These are phyloP conservation scores for Catharanthus roseus DNA, from an alignment of 257 asterid genomes.

Conservation along the genomic window DNA sequence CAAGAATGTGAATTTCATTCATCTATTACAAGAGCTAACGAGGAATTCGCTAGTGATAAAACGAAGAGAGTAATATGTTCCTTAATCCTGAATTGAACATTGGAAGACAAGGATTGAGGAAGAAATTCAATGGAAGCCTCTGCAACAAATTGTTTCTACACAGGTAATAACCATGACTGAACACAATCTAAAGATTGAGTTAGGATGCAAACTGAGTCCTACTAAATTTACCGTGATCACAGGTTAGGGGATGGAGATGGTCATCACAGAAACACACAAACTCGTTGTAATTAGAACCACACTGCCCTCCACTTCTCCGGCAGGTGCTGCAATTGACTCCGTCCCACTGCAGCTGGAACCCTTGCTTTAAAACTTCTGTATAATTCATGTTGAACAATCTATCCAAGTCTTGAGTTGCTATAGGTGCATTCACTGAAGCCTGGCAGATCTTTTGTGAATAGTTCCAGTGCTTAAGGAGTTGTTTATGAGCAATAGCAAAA, in stretches of 20 bases:
- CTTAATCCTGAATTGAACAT: background rate
- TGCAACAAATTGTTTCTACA: too few relatives aligned
- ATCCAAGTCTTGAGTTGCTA: constrained; percentile 17
- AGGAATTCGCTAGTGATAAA: background rate
- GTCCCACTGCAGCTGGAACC: constrained; percentile 43
- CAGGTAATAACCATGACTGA: too few relatives aligned
- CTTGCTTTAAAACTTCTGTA: constrained; percentile 26
- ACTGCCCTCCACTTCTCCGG: constrained; percentile 21
- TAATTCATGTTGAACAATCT: constrained; percentile 31
- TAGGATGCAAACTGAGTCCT: background rate
- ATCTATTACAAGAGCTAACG: background rate
- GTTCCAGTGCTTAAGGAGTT: constrained; percentile 33
- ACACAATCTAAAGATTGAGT: background rate
- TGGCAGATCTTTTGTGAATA: constrained; percentile 32
- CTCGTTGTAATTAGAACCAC: constrained; percentile 9
- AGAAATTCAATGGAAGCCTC: background rate
- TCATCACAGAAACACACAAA: constrained; percentile 14
- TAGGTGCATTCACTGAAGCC: constrained; percentile 31
- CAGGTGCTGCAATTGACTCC: constrained; percentile 25
- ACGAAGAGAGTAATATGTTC: too few relatives aligned
- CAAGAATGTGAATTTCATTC: background rate
- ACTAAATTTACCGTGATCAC: constrained; percentile 6
- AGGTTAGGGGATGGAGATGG: constrained; percentile 1
- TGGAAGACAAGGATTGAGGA: background rate
- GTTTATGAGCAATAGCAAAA: constrained; percentile 42